Conservation (phyloP, 2,329 filamentous ascomycete species). For the Ceratocystis papillata region DNA sequence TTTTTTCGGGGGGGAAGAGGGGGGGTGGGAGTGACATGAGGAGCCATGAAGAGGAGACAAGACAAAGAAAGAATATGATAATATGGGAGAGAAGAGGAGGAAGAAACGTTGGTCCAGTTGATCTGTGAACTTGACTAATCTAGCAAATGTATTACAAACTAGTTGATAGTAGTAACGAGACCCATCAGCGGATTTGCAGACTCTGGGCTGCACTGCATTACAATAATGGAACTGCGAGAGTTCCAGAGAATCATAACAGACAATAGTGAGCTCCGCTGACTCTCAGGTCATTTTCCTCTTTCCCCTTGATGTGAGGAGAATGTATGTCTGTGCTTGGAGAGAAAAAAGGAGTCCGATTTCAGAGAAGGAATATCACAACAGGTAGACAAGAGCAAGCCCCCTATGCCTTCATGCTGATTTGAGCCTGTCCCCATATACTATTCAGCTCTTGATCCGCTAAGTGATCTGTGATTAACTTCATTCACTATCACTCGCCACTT, state of each 20-base stretch:
- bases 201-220: background rate
- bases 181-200: background rate
- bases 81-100: background rate
- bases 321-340: background rate
- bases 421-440: background rate
- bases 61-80: background rate
- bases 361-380: background rate
- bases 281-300: background rate
- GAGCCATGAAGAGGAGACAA: background rate
- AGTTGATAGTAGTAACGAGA: background rate
- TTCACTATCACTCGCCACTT: background rate
- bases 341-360: background rate
- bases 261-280: background rate
- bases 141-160: background rate
- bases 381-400: background rate
- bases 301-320: background rate
- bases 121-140: background rate
- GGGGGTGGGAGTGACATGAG: background rate
- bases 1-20: background rate
- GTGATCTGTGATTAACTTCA: constrained; percentile 1
- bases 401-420: background rate
- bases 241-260: background rate
- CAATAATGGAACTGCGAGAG: background rate
- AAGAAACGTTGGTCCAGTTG: background rate
- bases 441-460: background rate